These are phyloP conservation scores for Sphaerobolus stellatus DNA, from an alignment of 1,284 basidiomycete genomes.

Conservation along the genomic window DNA sequence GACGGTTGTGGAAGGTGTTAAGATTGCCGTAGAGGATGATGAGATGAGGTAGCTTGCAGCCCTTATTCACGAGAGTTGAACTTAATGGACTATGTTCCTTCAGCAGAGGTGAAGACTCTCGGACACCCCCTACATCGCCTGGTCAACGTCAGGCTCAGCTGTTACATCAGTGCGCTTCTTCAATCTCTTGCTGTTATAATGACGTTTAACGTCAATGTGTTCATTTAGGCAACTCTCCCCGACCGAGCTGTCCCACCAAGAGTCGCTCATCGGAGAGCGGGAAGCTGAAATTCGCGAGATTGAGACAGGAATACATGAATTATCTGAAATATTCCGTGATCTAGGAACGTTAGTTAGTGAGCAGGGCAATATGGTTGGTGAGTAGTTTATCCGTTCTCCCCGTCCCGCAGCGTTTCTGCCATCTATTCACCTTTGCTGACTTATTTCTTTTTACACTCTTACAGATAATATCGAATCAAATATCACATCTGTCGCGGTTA, in stretches of 20 bases:
- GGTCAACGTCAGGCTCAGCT: constrained; percentile 70
- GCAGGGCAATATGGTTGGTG: constrained; percentile 94
- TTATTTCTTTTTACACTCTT: not conserved
- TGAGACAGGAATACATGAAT: constrained; percentile 1
- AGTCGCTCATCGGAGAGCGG: not conserved
- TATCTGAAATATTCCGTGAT: constrained; percentile 89
- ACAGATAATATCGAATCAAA: constrained; percentile 97
- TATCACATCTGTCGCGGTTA: constrained; percentile 81
- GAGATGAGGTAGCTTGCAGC: constrained; percentile 27
- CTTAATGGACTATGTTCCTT: too few relatives aligned
- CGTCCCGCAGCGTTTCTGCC: too few relatives aligned
- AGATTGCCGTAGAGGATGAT: constrained; percentile 73
- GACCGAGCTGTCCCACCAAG: not conserved
- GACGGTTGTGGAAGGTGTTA: constrained; percentile 79
- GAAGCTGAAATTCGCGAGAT: not conserved
- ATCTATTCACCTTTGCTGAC: not conserved
- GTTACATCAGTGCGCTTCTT: constrained; percentile 52
- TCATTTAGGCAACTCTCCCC: not conserved
- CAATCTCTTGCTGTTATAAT: constrained; percentile 1
- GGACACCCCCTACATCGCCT: constrained; percentile 39
- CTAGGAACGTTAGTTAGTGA: constrained; percentile 92
- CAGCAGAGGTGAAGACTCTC: constrained; percentile 32
- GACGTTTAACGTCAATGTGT: not conserved
- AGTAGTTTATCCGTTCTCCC: too few relatives aligned
- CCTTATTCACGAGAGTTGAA: too few relatives aligned